These are phyloP conservation scores for Mitragyna speciosa DNA, from an alignment of 257 asterid species.

Conservation along the genomic window DNA sequence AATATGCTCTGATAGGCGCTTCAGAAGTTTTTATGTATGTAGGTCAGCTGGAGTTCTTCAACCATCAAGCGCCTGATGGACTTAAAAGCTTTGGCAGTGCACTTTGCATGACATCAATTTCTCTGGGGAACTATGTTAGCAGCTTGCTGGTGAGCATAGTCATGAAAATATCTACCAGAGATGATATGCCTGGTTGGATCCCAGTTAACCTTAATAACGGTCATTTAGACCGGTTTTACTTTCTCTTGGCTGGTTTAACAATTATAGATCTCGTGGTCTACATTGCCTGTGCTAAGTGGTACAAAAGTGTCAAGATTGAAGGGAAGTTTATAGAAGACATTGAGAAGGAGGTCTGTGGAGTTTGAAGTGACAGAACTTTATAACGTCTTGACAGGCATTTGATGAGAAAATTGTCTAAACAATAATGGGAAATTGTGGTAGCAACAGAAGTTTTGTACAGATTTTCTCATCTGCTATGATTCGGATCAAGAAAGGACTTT, in stretches of 20 bases:
- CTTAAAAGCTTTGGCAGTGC: constrained; percentile 97
- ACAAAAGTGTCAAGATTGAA: constrained; percentile 49
- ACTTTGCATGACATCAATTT: constrained; percentile 89
- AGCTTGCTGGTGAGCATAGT: constrained; percentile 76
- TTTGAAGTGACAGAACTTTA: constrained; percentile 20
- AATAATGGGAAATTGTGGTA: constrained; percentile 16
- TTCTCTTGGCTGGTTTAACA: constrained; percentile 75
- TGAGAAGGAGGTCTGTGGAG: constrained; percentile 35
- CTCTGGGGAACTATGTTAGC: constrained; percentile 84
- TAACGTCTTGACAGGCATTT: background rate
- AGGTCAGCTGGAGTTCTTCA: constrained; percentile 87
- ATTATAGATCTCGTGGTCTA: constrained; percentile 62
- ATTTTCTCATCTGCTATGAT: background rate
- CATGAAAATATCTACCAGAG: constrained; percentile 67
- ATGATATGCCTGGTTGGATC: constrained; percentile 90
- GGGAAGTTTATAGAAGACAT: constrained; percentile 36
- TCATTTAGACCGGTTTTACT: constrained; percentile 75
- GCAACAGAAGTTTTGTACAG: constrained; percentile 20
- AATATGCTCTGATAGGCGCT: constrained; percentile 80
- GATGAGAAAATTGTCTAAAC: constrained; percentile 8
- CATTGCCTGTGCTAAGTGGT: constrained; percentile 66
- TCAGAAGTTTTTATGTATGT: constrained; percentile 95
- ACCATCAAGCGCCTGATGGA: constrained; percentile 85
- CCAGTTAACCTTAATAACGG: constrained; percentile 83
- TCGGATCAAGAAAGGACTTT: background rate